phyloP scores from a whole-genome alignment of 805 yeast species.

The Lipomyces sp. region DNA sequence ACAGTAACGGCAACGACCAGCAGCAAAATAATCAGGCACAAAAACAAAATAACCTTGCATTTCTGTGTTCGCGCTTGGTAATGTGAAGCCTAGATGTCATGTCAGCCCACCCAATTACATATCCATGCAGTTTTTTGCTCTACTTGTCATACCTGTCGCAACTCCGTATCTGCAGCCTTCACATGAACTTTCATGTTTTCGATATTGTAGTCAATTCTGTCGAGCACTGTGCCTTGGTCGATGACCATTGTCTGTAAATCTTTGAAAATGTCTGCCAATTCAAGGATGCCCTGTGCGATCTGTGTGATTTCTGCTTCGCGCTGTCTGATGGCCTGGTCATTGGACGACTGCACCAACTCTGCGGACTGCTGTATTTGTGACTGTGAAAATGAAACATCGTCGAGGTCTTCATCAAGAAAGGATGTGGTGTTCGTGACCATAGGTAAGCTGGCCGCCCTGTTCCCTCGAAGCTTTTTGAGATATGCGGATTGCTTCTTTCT shows the following conservation, averaged over 20 bases:
- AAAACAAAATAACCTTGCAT: slow-evolving; percentile 77
- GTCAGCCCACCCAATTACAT: not conserved
- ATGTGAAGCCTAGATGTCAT: slow-evolving; percentile 56
- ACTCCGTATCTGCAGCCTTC: slow-evolving; percentile 71
- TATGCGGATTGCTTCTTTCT: slow-evolving; percentile 86
- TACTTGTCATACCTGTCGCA: slow-evolving; percentile 36
- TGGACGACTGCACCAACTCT: slow-evolving; percentile 30
- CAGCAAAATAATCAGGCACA: slow-evolving; percentile 67
- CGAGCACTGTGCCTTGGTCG: slow-evolving; percentile 92
- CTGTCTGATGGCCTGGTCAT: slow-evolving; percentile 52
- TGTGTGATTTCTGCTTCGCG: slow-evolving; percentile 87
- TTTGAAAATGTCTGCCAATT: slow-evolving; percentile 86
- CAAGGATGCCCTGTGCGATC: slow-evolving; percentile 90
- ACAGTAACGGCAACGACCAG: slow-evolving; percentile 66
- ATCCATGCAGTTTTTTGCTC: not conserved
- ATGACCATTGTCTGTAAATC: slow-evolving; percentile 89
- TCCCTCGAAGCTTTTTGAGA: slow-evolving; percentile 76
- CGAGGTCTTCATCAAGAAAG: slow-evolving; percentile 23
- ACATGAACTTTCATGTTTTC: slow-evolving; percentile 75
- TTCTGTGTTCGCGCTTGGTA: slow-evolving; percentile 88
- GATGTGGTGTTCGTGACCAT: slow-evolving; percentile 31
- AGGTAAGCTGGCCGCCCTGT: slow-evolving; percentile 38
- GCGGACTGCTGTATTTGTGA: slow-evolving; percentile 35
- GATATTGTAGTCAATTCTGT: slow-evolving; percentile 88
- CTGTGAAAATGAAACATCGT: slow-evolving; percentile 31